Percentiles rank a stretch among this genome's conserved stretches.
phyloP scores from a whole-genome alignment of 257 asterid species.

The Parsonsia alboflavescens region DNA sequence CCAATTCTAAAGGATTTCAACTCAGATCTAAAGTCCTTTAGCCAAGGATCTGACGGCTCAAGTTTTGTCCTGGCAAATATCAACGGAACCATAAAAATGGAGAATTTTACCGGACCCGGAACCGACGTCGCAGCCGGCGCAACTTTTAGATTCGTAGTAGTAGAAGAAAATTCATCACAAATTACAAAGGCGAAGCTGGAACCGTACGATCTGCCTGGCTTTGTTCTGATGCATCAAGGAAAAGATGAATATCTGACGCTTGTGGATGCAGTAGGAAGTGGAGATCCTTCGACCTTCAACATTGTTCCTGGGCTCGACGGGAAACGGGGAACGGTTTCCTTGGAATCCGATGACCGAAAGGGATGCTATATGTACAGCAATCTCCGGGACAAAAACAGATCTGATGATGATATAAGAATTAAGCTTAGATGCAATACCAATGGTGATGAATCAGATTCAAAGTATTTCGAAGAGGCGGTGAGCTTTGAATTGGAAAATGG shows the following conservation, averaged over 20 bases:
- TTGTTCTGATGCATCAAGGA: constrained; percentile 36
- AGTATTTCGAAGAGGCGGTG: constrained; percentile 33
- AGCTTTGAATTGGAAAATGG: constrained; percentile 59
- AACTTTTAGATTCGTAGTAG: constrained; percentile 44
- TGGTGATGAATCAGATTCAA: constrained; percentile 7
- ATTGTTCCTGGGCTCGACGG: constrained; percentile 51
- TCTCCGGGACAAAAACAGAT: constrained; percentile 3
- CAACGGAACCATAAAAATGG: constrained; percentile 41
- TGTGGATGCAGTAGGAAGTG: constrained; percentile 18
- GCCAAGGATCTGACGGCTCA: constrained; percentile 41
- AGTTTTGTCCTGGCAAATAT: constrained; percentile 35
- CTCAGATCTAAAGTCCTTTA: constrained; percentile 48
- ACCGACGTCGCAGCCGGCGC: constrained; percentile 48
- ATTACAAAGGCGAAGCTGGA: constrained; percentile 52
- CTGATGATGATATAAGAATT: constrained; percentile 28
- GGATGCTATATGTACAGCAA: constrained; percentile 51
- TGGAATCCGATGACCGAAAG: constrained; percentile 42
- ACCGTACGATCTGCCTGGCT: constrained; percentile 64
- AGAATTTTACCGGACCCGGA: constrained; percentile 40
- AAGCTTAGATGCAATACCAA: constrained; percentile 41
- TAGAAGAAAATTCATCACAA: no score
- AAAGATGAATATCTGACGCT: constrained; percentile 35
- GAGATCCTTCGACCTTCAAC: constrained; percentile 29
- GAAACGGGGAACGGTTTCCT: constrained; percentile 35
- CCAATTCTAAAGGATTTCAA: constrained; percentile 48